Conservation (phyloP, 2,329 filamentous ascomycete genomes). For the Colletotrichum tropicale region DNA sequence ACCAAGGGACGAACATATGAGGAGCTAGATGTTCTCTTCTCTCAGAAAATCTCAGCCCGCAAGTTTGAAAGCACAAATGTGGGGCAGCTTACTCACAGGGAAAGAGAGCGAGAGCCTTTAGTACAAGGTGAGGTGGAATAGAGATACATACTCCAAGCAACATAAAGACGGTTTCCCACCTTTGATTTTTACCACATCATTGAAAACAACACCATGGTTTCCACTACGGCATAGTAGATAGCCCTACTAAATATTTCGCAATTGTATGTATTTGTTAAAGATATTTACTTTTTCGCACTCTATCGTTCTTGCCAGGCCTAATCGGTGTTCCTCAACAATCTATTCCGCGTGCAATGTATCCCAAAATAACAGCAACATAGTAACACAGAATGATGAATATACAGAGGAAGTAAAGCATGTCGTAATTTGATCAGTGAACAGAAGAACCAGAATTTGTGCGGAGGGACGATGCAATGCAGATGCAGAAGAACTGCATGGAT, state of each 20-base stretch:
- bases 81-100: background rate
- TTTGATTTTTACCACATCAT: background rate
- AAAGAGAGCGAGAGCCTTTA: background rate
- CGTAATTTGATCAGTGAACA: background rate
- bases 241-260: background rate
- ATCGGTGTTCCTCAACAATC: background rate
- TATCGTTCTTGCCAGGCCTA: background rate
- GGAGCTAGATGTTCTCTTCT: slow-evolving; percentile 24
- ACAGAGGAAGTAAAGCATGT: rapidly evolving
- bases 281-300: background rate
- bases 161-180: background rate
- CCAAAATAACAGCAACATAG: background rate
- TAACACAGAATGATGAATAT: background rate
- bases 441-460: background rate
- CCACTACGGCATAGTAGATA: background rate
- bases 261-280: background rate
- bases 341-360: background rate
- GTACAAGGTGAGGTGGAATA: background rate
- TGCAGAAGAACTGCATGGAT: background rate
- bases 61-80: background rate
- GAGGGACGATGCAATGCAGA: background rate
- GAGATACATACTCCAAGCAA: background rate
- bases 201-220: background rate
- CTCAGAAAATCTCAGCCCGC: background rate
- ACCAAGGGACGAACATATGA: slow-evolving; percentile 27